Percentiles rank a stretch among this genome's conserved stretches.
phyloP scores from a whole-genome alignment of 805 yeast genomes.

The Dipodascopsis uninucleata region DNA sequence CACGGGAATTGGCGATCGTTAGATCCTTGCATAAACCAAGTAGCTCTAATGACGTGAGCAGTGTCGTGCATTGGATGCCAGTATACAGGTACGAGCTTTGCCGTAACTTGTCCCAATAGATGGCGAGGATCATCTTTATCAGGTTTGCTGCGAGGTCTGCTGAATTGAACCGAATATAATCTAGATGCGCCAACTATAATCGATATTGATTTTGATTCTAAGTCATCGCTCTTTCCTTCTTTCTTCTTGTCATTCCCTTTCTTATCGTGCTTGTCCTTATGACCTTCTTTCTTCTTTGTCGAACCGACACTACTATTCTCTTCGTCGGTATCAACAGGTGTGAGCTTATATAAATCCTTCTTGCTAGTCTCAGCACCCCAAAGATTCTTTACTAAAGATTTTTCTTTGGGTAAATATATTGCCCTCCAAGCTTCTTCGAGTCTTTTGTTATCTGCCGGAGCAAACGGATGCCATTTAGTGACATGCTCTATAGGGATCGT shows the following conservation, averaged over 20 bases:
- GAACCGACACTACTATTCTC: constrained; percentile 1
- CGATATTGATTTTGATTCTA: no score
- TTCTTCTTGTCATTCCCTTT: constrained; percentile 5
- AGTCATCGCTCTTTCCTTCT: constrained; percentile 13
- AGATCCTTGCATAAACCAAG: constrained; percentile 37
- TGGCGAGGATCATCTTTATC: neutral
- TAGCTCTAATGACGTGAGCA: constrained; percentile 35
- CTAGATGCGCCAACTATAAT: constrained; percentile 27
- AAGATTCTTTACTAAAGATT: constrained; percentile 1
- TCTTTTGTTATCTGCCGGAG: constrained; percentile 36
- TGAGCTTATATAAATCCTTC: no score
- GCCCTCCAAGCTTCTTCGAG: constrained; percentile 29
- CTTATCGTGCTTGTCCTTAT: no score
- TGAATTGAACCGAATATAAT: constrained; percentile 27
- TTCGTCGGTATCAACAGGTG: constrained; percentile 9
- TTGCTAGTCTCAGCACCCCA: constrained; percentile 3
- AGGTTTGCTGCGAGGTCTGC: constrained; percentile 9
- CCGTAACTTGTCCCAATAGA: constrained; percentile 14
- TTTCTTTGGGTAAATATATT: constrained; percentile 9
- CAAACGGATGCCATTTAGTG: constrained; percentile 40
- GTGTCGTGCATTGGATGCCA: constrained; percentile 38
- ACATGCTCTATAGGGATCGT: constrained; percentile 22
- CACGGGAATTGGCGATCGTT: constrained; percentile 18
- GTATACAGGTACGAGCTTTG: constrained; percentile 38
- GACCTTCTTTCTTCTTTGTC: no score